These are phyloP conservation scores for Fusarium circinatum DNA, from an alignment of 2,329 filamentous ascomycete species.

Conservation along the genomic window DNA sequence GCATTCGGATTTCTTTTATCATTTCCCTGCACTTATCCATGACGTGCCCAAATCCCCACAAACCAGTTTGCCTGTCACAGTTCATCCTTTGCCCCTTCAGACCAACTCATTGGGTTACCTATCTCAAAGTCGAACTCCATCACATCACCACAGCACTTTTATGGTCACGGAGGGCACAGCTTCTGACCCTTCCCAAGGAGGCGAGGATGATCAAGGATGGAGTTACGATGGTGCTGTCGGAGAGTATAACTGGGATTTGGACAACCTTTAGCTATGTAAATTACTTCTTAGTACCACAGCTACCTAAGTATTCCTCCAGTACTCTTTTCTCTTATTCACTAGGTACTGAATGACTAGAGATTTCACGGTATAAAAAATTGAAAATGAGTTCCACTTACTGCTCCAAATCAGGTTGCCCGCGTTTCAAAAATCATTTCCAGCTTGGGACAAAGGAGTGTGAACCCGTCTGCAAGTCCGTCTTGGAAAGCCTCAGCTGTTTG, in stretches of 20 bases:
- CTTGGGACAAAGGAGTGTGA: neutral
- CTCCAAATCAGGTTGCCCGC: neutral
- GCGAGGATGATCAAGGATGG: neutral
- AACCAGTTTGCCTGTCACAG: neutral
- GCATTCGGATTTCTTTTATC: neutral
- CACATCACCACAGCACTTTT: neutral
- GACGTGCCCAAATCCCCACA: neutral
- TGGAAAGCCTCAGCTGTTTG: neutral
- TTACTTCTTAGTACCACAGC: no score
- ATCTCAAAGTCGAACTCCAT: neutral
- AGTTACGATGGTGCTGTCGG: neutral
- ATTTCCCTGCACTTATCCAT: neutral
- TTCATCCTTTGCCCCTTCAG: neutral
- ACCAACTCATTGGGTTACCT: neutral
- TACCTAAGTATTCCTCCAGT: no score
- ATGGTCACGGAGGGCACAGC: neutral
- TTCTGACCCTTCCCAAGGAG: neutral
- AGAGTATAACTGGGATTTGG: neutral
- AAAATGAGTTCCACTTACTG: neutral
- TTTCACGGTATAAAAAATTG: neutral
- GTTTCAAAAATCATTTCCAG: neutral
- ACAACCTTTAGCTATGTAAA: neutral
- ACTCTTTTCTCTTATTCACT: neutral
- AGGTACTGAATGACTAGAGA: neutral
- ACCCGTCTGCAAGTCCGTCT: neutral